Percentiles rank a stretch among this genome's conserved stretches.
phyloP scores from a whole-genome alignment of 2,329 filamentous ascomycete species.

The Colletotrichum siamense region DNA sequence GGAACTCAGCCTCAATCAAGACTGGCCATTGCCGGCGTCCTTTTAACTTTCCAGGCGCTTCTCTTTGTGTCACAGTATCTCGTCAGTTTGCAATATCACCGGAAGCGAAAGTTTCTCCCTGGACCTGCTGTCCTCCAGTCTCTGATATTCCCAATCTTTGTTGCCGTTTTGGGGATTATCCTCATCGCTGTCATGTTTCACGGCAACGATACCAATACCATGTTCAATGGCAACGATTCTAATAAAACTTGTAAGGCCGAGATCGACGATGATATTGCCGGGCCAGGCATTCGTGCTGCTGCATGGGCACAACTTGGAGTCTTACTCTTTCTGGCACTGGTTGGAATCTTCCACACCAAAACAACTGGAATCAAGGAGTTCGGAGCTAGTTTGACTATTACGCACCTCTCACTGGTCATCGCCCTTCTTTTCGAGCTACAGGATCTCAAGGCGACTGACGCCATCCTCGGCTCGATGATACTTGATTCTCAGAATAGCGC shows the following conservation, averaged over 20 bases:
- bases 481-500: conserved; percentile 1
- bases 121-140: background rate
- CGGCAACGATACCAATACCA: too few relatives aligned
- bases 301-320: background rate
- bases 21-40: background rate
- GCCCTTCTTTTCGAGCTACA: background rate
- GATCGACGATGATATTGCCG: background rate
- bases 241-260: too few relatives aligned
- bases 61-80: background rate
- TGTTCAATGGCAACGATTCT: too few relatives aligned
- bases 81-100: background rate
- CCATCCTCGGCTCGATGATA: background rate
- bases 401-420: background rate
- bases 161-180: background rate
- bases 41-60: background rate
- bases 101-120: accelerated
- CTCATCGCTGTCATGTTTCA: background rate
- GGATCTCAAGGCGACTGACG: background rate
- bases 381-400: background rate
- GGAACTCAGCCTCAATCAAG: background rate
- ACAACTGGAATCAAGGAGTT: background rate
- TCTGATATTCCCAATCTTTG: background rate
- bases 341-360: background rate
- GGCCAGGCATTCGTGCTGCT: background rate
- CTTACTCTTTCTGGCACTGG: background rate